Conservation (phyloP, 129 eudicot species). For the Smallanthus sonchifolius region DNA sequence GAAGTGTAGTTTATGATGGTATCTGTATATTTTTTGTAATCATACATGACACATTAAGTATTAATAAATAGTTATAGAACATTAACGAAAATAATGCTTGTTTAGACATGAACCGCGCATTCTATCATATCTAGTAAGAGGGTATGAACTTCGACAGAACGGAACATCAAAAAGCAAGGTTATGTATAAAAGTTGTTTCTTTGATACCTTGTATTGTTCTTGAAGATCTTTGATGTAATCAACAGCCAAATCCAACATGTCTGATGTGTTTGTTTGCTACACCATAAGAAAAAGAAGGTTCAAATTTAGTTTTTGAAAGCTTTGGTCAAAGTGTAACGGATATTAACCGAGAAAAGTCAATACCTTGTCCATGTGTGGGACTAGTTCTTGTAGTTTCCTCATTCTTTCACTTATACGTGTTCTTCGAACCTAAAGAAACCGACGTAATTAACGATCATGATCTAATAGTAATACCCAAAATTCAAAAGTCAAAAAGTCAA, state of each 20-base stretch:
- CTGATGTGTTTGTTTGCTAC: conserved; percentile 98
- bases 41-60: background rate
- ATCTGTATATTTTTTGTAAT: background rate
- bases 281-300: background rate
- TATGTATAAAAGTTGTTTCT: conserved; percentile 3
- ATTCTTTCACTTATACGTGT: conserved; percentile 91
- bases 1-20: background rate
- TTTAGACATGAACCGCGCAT: background rate
- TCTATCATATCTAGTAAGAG: background rate
- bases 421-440: conserved; percentile 67
- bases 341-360: background rate
- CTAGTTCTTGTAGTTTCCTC: conserved; percentile 94
- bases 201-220: conserved; percentile 68
- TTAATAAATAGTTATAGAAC: background rate
- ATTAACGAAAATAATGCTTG: background rate
- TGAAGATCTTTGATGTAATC: conserved; percentile 90
- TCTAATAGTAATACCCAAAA: background rate
- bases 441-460: background rate
- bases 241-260: conserved; percentile 96
- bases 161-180: background rate
- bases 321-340: background rate
- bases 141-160: background rate
- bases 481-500: background rate
- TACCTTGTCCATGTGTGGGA: conserved; percentile 99
- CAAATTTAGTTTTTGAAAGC: conserved; percentile 2